Evolutionary conservation across 495 filamentous ascomycete genomes (phyloP).

Genomic region (Aspergillus saccharolyticus): DNA sequence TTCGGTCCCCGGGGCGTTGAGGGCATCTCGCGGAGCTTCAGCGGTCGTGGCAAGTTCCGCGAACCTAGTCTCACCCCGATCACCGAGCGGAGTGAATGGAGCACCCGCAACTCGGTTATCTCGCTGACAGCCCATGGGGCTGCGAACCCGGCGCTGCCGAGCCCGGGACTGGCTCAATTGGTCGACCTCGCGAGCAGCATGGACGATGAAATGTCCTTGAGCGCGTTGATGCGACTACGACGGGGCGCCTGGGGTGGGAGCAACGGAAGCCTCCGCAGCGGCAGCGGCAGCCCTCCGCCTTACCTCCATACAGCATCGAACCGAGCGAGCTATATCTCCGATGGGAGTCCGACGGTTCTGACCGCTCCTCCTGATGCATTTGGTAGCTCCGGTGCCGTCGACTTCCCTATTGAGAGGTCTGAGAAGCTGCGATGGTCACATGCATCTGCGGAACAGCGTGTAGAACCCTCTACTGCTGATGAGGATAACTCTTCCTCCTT

Average conservation of each 20-base stretch:
- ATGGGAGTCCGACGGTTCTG: slow-evolving; percentile 31
- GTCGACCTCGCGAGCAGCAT: slow-evolving; percentile 56
- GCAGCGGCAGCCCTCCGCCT: slow-evolving; percentile 54
- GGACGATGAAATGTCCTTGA: slow-evolving; percentile 68
- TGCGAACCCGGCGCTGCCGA: slow-evolving; percentile 38
- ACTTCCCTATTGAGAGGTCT: slow-evolving; percentile 14
- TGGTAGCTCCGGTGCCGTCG: slow-evolving; percentile 11
- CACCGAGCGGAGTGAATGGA: slow-evolving; percentile 93
- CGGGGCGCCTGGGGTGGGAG: slow-evolving; percentile 77
- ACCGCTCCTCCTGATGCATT: slow-evolving; percentile 20
- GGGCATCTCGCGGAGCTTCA: slow-evolving; percentile 60
- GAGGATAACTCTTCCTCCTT: background rate
- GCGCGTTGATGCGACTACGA: slow-evolving; percentile 65
- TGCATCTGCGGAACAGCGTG: slow-evolving; percentile 3
- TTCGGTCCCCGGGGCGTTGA: slow-evolving; percentile 68
- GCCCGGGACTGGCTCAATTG: slow-evolving; percentile 66
- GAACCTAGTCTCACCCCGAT: slow-evolving; percentile 95
- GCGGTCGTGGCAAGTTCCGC: slow-evolving; percentile 64
- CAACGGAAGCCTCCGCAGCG: slow-evolving; percentile 63
- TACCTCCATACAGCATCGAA: slow-evolving; percentile 32
- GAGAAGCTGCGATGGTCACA: slow-evolving; percentile 12
- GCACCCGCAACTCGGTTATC: slow-evolving; percentile 86
- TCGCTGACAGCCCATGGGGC: slow-evolving; percentile 56
- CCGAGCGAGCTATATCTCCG: slow-evolving; percentile 35
- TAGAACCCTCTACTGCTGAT: background rate